Evolutionary conservation across 1,139 yeast genomes (phyloP).

Genomic region (Pichia sp.): DNA sequence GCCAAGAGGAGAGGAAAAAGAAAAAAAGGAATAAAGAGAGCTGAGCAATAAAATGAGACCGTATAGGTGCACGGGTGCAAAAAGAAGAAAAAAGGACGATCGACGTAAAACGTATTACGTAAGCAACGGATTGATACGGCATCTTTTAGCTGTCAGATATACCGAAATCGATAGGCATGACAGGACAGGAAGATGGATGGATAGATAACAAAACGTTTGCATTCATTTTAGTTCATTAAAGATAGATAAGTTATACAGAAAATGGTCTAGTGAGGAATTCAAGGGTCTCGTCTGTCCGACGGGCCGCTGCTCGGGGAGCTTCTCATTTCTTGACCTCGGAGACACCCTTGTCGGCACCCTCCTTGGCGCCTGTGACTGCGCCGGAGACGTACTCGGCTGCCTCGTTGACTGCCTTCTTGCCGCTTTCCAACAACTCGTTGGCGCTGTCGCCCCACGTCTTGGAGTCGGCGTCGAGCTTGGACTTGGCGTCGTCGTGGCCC

Average conservation of each 20-base stretch:
- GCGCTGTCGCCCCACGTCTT: constrained; percentile 38
- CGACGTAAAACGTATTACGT: no score
- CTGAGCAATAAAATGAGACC: no score
- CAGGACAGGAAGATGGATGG: no score
- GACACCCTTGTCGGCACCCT: constrained; percentile 38
- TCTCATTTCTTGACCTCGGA: constrained; percentile 6
- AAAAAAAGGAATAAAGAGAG: no score
- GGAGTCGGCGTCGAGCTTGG: not conserved
- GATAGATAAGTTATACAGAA: not conserved
- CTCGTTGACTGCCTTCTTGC: constrained; percentile 55
- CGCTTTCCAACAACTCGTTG: constrained; percentile 53
- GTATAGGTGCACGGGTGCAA: not conserved
- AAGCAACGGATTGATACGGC: no score
- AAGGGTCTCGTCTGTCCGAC: no score
- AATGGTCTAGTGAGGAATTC: no score
- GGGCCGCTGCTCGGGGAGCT: no score
- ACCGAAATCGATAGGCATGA: no score
- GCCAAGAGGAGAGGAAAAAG: no score
- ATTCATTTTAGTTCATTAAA: not conserved
- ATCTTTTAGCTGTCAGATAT: no score
- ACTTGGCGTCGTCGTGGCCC: constrained; percentile 29
- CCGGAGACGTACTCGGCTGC: constrained; percentile 58
- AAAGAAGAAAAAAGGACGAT: not conserved
- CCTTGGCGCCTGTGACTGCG: constrained; percentile 55
- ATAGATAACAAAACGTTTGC: not conserved